Conservation (phyloP, 108 stramenopile species). For the Fragilariopsis cylindrus region DNA sequence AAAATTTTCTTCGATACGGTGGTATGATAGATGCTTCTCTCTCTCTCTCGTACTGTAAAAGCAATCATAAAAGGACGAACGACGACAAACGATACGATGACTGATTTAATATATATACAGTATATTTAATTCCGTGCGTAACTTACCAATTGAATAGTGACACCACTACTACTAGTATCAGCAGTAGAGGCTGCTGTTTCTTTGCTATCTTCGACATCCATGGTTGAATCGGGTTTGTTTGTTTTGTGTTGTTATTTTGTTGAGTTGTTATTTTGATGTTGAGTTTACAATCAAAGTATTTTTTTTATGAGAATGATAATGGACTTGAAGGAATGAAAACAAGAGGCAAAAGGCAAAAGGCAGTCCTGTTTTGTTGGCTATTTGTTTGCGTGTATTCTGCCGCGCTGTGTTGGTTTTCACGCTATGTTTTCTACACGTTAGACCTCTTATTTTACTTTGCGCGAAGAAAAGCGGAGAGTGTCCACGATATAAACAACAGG, state of each 20-base stretch:
- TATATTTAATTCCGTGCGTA: neutral
- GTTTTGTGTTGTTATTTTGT: neutral
- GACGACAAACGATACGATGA: neutral
- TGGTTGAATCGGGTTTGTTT: neutral
- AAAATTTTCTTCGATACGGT: neutral
- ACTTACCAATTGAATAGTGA: conserved; percentile 32
- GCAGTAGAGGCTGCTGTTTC: neutral
- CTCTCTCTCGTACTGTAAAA: neutral
- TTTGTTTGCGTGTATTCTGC: too few species aligned
- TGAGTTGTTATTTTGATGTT: neutral
- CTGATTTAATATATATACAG: neutral
- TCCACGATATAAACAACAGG: too few species aligned
- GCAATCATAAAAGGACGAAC: neutral
- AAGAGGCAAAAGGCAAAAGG: too few species aligned
- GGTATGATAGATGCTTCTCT: neutral
- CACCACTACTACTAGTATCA: neutral
- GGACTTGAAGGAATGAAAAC: too few species aligned
- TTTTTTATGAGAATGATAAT: too few species aligned
- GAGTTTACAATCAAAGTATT: too few species aligned
- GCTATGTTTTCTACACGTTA: too few species aligned
- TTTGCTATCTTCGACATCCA: conserved; percentile 41
- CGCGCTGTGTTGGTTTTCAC: too few species aligned
- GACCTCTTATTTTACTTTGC: too few species aligned
- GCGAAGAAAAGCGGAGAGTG: too few species aligned
- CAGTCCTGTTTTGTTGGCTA: too few species aligned